Conservation (phyloP, 768 basidiomycete genomes). For the Auriscalpium microsporum region DNA sequence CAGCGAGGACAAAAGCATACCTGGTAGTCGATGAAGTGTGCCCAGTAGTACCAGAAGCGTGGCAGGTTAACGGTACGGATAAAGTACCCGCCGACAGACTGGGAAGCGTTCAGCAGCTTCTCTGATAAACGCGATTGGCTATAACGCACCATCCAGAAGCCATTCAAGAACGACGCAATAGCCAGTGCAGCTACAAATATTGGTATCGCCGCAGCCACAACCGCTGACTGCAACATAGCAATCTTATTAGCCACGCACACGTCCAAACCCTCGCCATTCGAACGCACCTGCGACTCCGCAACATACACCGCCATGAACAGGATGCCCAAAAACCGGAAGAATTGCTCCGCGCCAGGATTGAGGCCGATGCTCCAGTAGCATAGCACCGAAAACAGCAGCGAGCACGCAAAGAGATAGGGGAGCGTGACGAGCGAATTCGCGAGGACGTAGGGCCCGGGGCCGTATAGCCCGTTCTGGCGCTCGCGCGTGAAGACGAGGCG, state of each 20-base stretch:
- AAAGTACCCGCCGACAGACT: conserved; percentile 24
- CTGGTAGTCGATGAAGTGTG: conserved; percentile 50
- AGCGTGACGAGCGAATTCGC: conserved; percentile 45
- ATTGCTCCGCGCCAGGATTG: conserved; percentile 36
- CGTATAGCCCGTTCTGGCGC: conserved; percentile 48
- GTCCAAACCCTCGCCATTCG: not conserved
- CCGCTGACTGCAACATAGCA: conserved; percentile 16
- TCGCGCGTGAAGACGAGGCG: conserved; percentile 50
- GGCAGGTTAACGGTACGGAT: conserved; percentile 47
- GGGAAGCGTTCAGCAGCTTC: not conserved
- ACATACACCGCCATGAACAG: conserved; percentile 45
- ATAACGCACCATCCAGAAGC: conserved; percentile 52
- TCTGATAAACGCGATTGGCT: not conserved
- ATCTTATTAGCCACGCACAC: not conserved
- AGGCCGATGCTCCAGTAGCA: conserved; percentile 47
- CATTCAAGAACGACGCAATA: conserved; percentile 42
- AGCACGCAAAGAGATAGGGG: conserved; percentile 46
- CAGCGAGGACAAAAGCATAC: conserved; percentile 31
- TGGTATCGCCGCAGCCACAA: conserved; percentile 44
- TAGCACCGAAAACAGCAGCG: conserved; percentile 39
- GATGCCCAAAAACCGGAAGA: conserved; percentile 49
- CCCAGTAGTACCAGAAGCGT: conserved; percentile 49
- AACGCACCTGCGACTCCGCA: conserved; percentile 40
- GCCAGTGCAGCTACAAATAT: conserved; percentile 56
- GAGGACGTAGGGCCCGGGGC: conserved; percentile 43